Base-by-base conservation (phyloP, 192 early-diverging fungal species). In the Backusella circina region DNA sequence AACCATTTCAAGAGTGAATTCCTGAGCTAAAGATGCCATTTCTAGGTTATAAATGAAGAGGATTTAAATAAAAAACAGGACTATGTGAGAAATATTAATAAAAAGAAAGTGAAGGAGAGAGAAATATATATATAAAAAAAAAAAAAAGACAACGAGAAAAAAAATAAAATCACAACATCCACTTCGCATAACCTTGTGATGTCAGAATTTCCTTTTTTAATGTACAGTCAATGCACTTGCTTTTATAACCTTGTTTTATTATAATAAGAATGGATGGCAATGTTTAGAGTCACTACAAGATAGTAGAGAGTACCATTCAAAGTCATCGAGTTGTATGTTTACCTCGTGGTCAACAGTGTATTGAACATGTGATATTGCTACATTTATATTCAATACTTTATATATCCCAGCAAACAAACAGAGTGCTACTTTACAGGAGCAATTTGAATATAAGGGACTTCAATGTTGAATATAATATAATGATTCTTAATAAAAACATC, bases 401-500 rank as follows among this genome's bases (percentile, higher is more conserved):
- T 3, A 5, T 35, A 5, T 5, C 33, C 2, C 5, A 5, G 5
- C 5, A 35, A 3, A 35, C 33, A 35, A 35, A 35, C 5, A 35
- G 2, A 35, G 4, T 31, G n/a, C 51, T 72, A 71, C 41, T 68
- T 72, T 5, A 81, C 47, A 26, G 78, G 71, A 31, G 78, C 81
- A 32, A 85, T 75, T 65, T 80, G 79, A 35, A 85, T 68, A 23
- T 71, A 33, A 21, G 83, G 84, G 12, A 70, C 71, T 30, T 51
- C 71, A 35, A 72, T 76, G 33, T 80, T 68, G 67, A 85, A 85
- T 18, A 87, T 76, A 39, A 78, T 75, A 67, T 84, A 87, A 68
- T 84, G 76, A 47, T 87, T 78, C 73, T 87, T 87, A 50, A 87
- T 80, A 72, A 87, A 87, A 9, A 85, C 84, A 33, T 87, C 82